Conservation (phyloP, 768 basidiomycete genomes). For the Pisolithus albus region DNA sequence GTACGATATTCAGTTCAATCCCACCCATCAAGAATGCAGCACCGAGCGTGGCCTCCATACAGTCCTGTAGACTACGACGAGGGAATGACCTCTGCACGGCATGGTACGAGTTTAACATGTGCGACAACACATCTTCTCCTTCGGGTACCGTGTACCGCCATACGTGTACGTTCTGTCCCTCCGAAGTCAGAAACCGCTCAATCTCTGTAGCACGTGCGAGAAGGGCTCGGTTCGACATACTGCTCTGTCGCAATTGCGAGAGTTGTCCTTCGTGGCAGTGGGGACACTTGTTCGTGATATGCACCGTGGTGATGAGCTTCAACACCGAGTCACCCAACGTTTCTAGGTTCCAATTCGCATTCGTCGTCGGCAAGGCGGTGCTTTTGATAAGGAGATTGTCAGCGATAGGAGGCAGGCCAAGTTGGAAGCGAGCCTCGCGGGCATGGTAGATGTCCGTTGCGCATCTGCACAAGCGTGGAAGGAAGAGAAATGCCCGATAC, state of each 20-base stretch:
- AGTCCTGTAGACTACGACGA: slow-evolving; percentile 74
- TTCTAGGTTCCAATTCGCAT: slow-evolving; percentile 65
- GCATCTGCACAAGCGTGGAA: slow-evolving; percentile 64
- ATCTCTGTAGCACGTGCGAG: slow-evolving; percentile 61
- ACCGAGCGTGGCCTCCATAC: slow-evolving; percentile 81
- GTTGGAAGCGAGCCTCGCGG: slow-evolving; percentile 40
- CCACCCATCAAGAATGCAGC: slow-evolving; percentile 72
- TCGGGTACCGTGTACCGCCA: slow-evolving; percentile 53
- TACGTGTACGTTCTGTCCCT: slow-evolving; percentile 41
- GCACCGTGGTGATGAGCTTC: slow-evolving; percentile 67
- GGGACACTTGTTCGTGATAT: slow-evolving; percentile 71
- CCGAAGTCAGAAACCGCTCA: slow-evolving; percentile 57
- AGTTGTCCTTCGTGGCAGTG: slow-evolving; percentile 82
- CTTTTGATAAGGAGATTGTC: slow-evolving; percentile 62
- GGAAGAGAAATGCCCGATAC: slow-evolving; percentile 45
- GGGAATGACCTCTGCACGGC: slow-evolving; percentile 44
- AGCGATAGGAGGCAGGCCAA: slow-evolving; percentile 55
- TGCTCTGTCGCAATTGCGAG: slow-evolving; percentile 51
- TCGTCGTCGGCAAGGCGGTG: slow-evolving; percentile 63
- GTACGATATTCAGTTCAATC: slow-evolving; percentile 24
- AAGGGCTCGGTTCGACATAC: slow-evolving; percentile 66
- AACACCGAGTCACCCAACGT: slow-evolving; percentile 83
- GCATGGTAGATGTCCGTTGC: slow-evolving; percentile 62
- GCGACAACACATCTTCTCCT: slow-evolving; percentile 29
- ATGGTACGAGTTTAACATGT: slow-evolving; percentile 21